Conservation (phyloP, 495 filamentous ascomycete species). For the Amorphotheca resinae region DNA sequence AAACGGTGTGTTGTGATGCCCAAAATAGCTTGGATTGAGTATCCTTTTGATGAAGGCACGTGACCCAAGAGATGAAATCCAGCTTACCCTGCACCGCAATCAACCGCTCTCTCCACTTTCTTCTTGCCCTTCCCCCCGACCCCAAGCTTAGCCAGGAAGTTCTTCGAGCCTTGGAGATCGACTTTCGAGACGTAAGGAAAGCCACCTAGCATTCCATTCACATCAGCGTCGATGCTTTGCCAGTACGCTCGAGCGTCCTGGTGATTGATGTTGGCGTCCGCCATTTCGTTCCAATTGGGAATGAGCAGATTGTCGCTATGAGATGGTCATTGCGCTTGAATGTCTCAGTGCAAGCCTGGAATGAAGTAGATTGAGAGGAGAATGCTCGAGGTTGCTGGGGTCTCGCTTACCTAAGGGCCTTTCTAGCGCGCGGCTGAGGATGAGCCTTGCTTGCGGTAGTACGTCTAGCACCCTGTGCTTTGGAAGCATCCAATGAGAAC, state of each 20-base stretch:
- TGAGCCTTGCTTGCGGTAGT: no score
- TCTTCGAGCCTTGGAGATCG: slow-evolving; percentile 65
- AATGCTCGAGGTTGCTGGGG: no score
- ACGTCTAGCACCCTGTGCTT: no score
- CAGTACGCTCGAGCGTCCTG: slow-evolving; percentile 55
- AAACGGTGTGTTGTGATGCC: no score
- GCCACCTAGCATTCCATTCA: slow-evolving; percentile 76
- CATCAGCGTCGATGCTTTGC: slow-evolving; percentile 54
- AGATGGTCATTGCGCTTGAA: background rate
- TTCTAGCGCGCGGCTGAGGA: no score
- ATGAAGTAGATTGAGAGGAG: no score
- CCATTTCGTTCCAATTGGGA: slow-evolving; percentile 6
- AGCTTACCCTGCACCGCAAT: slow-evolving; percentile 44
- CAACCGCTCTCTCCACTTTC: slow-evolving; percentile 25
- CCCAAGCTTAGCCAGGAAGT: slow-evolving; percentile 67
- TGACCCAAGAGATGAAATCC: no score
- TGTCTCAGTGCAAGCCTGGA: no score
- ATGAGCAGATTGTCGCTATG: background rate
- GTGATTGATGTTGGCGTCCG: slow-evolving; percentile 39
- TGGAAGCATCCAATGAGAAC: no score
- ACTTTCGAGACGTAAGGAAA: slow-evolving; percentile 60
- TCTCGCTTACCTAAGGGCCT: no score
- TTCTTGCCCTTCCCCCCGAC: slow-evolving; percentile 10
- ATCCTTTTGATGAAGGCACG: no score
- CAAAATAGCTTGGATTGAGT: no score